Conservation (phyloP, 2,329 filamentous ascomycete genomes). For the Aspergillus piperis region DNA sequence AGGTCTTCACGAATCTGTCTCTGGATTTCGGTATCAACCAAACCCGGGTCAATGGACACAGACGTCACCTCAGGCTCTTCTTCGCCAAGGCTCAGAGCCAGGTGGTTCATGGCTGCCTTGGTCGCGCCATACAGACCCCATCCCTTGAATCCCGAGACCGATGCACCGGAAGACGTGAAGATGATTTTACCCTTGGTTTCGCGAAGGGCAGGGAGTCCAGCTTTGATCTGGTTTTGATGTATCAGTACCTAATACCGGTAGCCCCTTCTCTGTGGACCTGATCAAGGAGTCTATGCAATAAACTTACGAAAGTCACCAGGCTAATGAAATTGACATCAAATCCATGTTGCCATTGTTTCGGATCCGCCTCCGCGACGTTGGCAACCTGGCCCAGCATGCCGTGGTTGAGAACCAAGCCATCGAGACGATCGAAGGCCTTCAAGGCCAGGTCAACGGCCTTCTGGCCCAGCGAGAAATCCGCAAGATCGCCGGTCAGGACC, state of each 20-base stretch:
- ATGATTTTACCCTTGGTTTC: conserved; percentile 37
- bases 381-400: conserved; percentile 75
- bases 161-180: conserved; percentile 40
- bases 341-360: conserved; percentile 71
- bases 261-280: not conserved
- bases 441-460: conserved; percentile 67
- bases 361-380: conserved; percentile 65
- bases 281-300: not conserved
- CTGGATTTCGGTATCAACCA: conserved; percentile 41
- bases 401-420: conserved; percentile 87
- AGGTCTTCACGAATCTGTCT: conserved; percentile 74
- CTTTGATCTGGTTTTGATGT: conserved; percentile 26
- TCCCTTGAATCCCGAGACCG: conserved; percentile 32
- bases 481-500: conserved; percentile 59
- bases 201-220: conserved; percentile 35
- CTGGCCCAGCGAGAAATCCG: conserved; percentile 55
- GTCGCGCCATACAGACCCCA: conserved; percentile 41
- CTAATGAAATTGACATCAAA: conserved; percentile 91
- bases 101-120: conserved; percentile 41
- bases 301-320: conserved; percentile 70
- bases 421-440: conserved; percentile 68
- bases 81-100: conserved; percentile 29
- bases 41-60: conserved; percentile 34
- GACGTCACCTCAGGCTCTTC: conserved; percentile 31
- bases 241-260: not conserved